phyloP scores from a whole-genome alignment of 176 grass and related monocot genomes.

The Carex kokanica region DNA sequence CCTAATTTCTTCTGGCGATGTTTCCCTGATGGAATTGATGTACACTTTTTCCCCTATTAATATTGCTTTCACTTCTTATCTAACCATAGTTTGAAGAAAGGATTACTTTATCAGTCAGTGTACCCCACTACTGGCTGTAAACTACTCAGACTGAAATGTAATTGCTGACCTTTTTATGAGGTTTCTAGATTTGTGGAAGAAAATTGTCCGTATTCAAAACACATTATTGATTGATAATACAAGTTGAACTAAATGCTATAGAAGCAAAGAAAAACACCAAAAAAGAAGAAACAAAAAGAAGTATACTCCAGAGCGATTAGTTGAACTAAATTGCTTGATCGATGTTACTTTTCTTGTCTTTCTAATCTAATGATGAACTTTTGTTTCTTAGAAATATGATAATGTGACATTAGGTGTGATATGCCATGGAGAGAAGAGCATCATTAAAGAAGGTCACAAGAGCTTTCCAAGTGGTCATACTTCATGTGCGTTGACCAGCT shows the following conservation, averaged over 20 bases:
- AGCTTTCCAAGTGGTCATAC: constrained; percentile 79
- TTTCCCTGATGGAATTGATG: constrained; percentile 62
- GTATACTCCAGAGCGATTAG: neutral
- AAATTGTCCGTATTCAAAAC: neutral
- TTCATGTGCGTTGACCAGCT: constrained; percentile 53
- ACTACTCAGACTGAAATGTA: neutral
- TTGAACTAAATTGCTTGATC: neutral
- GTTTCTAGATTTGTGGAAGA: neutral
- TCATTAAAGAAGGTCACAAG: constrained; percentile 82
- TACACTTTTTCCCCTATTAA: constrained; percentile 8
- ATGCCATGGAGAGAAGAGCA: constrained; percentile 61
- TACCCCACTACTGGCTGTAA: neutral
- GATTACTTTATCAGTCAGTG: neutral
- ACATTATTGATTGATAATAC: neutral
- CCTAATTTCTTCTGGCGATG: constrained; percentile 90
- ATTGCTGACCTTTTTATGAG: neutral
- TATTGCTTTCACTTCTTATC: neutral
- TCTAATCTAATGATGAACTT: neutral
- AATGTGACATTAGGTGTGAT: constrained; percentile 47
- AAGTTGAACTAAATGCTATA: neutral
- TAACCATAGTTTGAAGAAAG: neutral
- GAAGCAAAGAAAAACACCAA: neutral
- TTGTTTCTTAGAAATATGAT: constrained; percentile 42
- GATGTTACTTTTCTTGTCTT: neutral
- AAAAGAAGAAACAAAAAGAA: neutral